These are phyloP conservation scores for Geosmithia morbida DNA, from an alignment of 2,329 filamentous ascomycete genomes.

Conservation along the genomic window DNA sequence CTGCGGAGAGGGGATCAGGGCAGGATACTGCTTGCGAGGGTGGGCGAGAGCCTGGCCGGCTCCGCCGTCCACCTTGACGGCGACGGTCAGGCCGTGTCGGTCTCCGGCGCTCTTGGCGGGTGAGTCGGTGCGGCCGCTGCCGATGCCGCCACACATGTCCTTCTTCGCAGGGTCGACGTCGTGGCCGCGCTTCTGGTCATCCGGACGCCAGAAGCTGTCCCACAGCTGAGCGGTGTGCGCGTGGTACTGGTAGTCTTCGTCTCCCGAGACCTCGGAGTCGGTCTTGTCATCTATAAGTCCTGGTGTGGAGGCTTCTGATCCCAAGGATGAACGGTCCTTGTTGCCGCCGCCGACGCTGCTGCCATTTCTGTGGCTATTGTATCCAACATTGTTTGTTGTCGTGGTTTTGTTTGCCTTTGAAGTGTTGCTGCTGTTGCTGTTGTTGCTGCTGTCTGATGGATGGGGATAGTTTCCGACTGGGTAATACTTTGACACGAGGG, in stretches of 20 bases:
- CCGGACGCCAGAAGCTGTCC: constrained; percentile 33
- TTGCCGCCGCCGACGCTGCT: not conserved
- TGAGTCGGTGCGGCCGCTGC: not conserved
- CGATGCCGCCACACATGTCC: not conserved
- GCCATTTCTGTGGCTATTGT: not conserved
- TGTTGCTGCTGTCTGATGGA: constrained; percentile 7
- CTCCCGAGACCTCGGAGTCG: constrained; percentile 34
- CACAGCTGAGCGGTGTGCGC: constrained; percentile 29
- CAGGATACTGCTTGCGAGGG: constrained; percentile 15
- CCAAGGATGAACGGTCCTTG: constrained; percentile 24
- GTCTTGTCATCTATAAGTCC: constrained; percentile 34
- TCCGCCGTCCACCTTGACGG: constrained; percentile 2
- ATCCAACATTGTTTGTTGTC: not conserved
- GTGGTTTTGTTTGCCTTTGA: not conserved
- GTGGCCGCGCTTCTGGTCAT: not conserved
- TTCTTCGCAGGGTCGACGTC: constrained; percentile 1
- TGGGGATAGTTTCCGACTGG: constrained; percentile 26
- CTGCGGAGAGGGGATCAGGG: constrained; percentile 15
- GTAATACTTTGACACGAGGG: constrained; percentile 23
- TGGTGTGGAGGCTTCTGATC: constrained; percentile 29
- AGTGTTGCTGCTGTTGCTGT: not conserved
- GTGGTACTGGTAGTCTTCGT: constrained; percentile 37
- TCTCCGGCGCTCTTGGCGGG: not conserved
- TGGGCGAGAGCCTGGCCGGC: constrained; percentile 3
- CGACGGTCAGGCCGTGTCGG: not conserved